Conservation (phyloP, 306 rosid genomes). For the Cicer bijugum region DNA sequence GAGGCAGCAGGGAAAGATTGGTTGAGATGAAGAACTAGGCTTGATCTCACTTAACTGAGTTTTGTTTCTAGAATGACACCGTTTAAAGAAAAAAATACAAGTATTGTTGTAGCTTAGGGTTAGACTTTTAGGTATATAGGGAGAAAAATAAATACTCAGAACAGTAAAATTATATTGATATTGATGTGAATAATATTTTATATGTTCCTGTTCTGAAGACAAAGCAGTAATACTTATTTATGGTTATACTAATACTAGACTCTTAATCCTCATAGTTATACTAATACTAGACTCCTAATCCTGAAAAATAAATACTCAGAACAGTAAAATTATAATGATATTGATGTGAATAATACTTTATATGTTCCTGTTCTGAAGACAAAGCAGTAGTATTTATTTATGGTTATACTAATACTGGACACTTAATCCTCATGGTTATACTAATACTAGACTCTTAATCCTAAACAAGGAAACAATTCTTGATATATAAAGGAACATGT, state of each 20-base stretch:
- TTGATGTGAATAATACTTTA: constrained; percentile 9
- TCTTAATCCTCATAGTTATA: neutral
- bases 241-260: constrained; percentile 8
- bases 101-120: neutral
- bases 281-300: constrained; percentile 15
- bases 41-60: constrained; percentile 24
- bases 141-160: neutral
- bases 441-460: constrained; percentile 17
- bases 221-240: neutral
- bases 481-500: constrained; percentile 1
- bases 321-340: neutral
- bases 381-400: constrained; percentile 2
- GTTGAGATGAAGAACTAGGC: neutral
- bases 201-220: neutral
- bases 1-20: constrained; percentile 5
- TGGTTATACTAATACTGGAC: constrained; percentile 6
- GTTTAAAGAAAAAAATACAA: constrained; percentile 20
- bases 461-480: neutral
- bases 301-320: neutral
- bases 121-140: constrained; percentile 6
- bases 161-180: neutral
- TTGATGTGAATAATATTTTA: constrained; percentile 8
- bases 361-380: neutral
- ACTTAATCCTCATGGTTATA: neutral
- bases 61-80: constrained; percentile 30